Evolutionary conservation across 2,329 filamentous ascomycete genomes (phyloP), one percentile per base, ranked within the genome.

Genomic region (Colletotrichum phormii): DNA sequence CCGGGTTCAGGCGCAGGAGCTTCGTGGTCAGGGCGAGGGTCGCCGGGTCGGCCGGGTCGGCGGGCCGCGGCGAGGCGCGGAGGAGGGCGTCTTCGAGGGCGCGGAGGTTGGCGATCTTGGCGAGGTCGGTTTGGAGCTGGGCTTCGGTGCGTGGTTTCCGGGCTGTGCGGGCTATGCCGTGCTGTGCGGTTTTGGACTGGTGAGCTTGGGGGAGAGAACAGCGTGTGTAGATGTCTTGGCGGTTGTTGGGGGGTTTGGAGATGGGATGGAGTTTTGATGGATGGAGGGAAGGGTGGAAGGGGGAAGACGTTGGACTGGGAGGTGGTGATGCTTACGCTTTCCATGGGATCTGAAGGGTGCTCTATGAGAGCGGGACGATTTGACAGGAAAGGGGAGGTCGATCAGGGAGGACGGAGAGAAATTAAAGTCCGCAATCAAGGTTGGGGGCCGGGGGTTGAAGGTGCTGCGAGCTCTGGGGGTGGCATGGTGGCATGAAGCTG

Each of bases 101-200:
- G 76, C 90, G 91, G 83, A 98, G 98, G 75, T 91, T 89, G 70
- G 87, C 84, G 78, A 98, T 97, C 82, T 93, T 93, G 77, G 90
- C 89, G 68, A 91, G 87, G 81, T 97, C 94, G 81, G 91, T 89
- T 76, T 90, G 87, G 71, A 89, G 89, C 79, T 93, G 90, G 80
- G 94, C 90, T 77, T 93, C 91, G 77, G 93, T 93, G 76, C 89
- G 88, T 78, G 84, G 85, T 57, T 79, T 77, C 77, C 88, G 86
- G 74, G 88, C 87, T 74, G 89, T 88, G 79, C 95, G 93, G 79
- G 94, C 90, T 81, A 97, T 89, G 80, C 94, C 95, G 89, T 98
- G 95, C 95, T 98, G 2, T 31, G 9, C 31, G 66, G 51, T 24
- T 13, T 15, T 18, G 53, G 22, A 9, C 5, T 67, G 13, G 58